Conservation (phyloP, 768 basidiomycete genomes). For the Clavaria fumosa region DNA sequence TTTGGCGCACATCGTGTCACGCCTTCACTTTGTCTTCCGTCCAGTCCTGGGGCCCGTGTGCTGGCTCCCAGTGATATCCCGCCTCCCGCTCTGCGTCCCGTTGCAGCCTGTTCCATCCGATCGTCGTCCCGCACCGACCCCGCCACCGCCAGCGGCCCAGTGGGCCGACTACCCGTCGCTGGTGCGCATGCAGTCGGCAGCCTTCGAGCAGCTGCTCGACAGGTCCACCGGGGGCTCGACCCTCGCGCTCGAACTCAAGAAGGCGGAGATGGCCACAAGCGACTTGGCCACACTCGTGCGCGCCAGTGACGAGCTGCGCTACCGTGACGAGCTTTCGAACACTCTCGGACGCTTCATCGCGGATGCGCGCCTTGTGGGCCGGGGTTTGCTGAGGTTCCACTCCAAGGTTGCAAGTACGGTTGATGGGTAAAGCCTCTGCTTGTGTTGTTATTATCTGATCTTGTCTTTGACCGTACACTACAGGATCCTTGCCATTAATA, state of each 20-base stretch:
- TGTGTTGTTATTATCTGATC: not conserved
- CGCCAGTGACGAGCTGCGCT: constrained; percentile 44
- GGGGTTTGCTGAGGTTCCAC: constrained; percentile 44
- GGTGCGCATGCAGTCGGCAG: too few relatives aligned
- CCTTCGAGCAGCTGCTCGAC: too few relatives aligned
- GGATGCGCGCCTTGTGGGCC: constrained; percentile 45
- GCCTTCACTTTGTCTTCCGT: not conserved
- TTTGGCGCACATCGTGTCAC: too few relatives aligned
- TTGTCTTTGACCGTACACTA: too few relatives aligned
- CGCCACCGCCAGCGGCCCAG: too few relatives aligned
- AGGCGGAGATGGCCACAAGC: constrained; percentile 60
- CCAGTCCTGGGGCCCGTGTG: not conserved
- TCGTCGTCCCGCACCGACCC: constrained; percentile 9
- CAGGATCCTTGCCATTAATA: constrained; percentile 63
- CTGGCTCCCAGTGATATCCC: constrained; percentile 38
- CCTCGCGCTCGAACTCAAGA: constrained; percentile 54
- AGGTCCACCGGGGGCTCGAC: constrained; percentile 42
- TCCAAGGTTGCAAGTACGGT: constrained; percentile 60
- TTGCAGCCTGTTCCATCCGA: constrained; percentile 3
- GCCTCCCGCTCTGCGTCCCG: constrained; percentile 26
- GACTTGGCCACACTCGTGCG: constrained; percentile 52
- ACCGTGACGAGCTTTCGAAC: constrained; percentile 40
- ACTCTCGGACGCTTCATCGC: constrained; percentile 36
- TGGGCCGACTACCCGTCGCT: constrained; percentile 51
- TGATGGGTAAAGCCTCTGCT: constrained; percentile 38